A percentile compares a stretch with the other conserved stretches of the same genome.
Conservation (phyloP, 2,329 filamentous ascomycete genomes). For the Penicillium sp. region DNA sequence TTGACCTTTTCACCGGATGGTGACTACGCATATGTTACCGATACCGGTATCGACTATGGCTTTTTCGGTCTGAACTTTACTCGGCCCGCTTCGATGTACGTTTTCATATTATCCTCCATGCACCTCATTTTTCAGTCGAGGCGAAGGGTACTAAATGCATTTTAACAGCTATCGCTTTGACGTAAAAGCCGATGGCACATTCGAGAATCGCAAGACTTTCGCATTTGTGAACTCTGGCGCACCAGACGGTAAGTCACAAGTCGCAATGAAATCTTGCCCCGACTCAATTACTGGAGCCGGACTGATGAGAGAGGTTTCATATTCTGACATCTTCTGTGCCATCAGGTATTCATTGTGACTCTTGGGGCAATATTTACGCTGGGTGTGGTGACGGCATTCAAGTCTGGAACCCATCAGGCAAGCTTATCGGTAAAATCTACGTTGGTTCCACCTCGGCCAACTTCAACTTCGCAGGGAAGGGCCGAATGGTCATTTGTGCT, state of each 20-base stretch:
- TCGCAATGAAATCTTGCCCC: neutral
- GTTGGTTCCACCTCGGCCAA: slow-evolving; percentile 38
- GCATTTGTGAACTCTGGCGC: neutral
- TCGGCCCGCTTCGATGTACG: slow-evolving; percentile 17
- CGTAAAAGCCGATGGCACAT: neutral
- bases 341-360: slow-evolving; percentile 49
- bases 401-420: slow-evolving; percentile 52
- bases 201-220: neutral
- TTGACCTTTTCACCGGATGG: slow-evolving; percentile 20
- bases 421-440: slow-evolving; percentile 56
- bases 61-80: slow-evolving; percentile 17
- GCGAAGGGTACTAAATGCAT: neutral
- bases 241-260: neutral
- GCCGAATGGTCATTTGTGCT: slow-evolving; percentile 19
- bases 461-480: slow-evolving; percentile 47
- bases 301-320: neutral
- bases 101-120: neutral
- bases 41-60: slow-evolving; percentile 17
- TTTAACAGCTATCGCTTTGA: neutral
- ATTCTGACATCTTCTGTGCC: neutral
- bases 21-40: slow-evolving; percentile 16
- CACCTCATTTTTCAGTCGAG: neutral
- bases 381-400: slow-evolving; percentile 55
- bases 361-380: slow-evolving; percentile 55
- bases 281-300: neutral